Percentiles rank a stretch among this genome's conserved stretches.
Evolutionary conservation across 2,329 filamentous ascomycete genomes (phyloP).

Genomic region (Lithohypha guttulata): DNA sequence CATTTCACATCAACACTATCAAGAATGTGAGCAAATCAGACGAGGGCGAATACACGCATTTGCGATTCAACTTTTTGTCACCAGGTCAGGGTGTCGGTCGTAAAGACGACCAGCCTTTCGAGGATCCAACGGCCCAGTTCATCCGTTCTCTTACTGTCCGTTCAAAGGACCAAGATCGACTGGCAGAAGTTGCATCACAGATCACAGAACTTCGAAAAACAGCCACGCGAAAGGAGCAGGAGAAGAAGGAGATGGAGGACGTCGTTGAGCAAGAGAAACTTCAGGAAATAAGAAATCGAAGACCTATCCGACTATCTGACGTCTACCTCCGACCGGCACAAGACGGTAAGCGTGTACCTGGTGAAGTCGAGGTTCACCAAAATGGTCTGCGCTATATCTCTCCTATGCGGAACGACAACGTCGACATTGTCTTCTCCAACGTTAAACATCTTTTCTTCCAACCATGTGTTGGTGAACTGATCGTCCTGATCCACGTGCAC

Average conservation of each 20-base stretch:
- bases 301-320: conserved; percentile 80
- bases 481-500: conserved; percentile 96
- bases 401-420: conserved; percentile 66
- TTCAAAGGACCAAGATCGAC: conserved; percentile 76
- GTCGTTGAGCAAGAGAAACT: conserved; percentile 98
- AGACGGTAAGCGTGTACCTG: conserved; percentile 92
- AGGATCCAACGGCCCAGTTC: conserved; percentile 91
- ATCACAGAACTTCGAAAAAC: conserved; percentile 96
- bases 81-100: conserved; percentile 93
- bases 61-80: conserved; percentile 94
- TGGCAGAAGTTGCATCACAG: conserved; percentile 81
- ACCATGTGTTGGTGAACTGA: conserved; percentile 87
- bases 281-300: conserved; percentile 84
- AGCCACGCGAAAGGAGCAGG: conserved; percentile 81
- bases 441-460: conserved; percentile 99
- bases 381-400: conserved; percentile 96
- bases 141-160: conserved; percentile 91
- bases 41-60: conserved; percentile 84
- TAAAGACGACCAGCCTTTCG: conserved; percentile 96
- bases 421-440: conserved; percentile 95
- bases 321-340: conserved; percentile 91
- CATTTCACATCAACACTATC: conserved; percentile 96
- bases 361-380: conserved; percentile 94
- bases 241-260: conserved; percentile 99
- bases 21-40: conserved; percentile 98